A percentile compares a stretch with the other conserved stretches of the same genome.
Evolutionary conservation across 768 basidiomycete genomes (phyloP).

Genomic region (Plicaturopsis crispa): DNA sequence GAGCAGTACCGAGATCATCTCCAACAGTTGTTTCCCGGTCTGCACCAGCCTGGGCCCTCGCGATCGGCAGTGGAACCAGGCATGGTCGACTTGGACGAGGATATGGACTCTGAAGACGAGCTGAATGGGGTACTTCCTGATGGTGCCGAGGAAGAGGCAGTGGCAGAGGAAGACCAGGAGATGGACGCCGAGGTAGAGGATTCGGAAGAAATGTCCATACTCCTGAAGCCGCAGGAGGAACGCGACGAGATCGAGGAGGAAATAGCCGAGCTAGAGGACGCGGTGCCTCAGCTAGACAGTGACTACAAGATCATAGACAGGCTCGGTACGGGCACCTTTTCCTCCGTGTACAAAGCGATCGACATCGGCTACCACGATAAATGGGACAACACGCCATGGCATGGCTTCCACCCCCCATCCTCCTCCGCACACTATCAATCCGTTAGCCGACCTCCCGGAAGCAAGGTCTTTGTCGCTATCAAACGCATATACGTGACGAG

Average conservation of each 20-base stretch:
- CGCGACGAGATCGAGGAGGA: slow-evolving; percentile 69
- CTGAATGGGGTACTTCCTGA: slow-evolving; percentile 21
- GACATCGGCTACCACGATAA: slow-evolving; percentile 70
- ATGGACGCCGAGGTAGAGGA: slow-evolving; percentile 30
- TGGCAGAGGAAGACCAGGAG: slow-evolving; percentile 24
- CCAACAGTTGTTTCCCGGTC: slow-evolving; percentile 32
- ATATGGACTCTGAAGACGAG: slow-evolving; percentile 32
- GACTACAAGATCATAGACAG: slow-evolving; percentile 83
- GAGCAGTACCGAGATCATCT: slow-evolving; percentile 45
- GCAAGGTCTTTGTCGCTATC: slow-evolving; percentile 79
- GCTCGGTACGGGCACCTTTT: slow-evolving; percentile 96
- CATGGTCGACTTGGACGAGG: slow-evolving; percentile 41
- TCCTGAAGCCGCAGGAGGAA: slow-evolving; percentile 55
- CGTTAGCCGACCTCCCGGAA: slow-evolving; percentile 26
- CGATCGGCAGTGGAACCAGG: slow-evolving; percentile 13
- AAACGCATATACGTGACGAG: slow-evolving; percentile 98
- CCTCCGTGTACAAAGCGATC: slow-evolving; percentile 96
- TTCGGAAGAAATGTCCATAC: slow-evolving; percentile 57
- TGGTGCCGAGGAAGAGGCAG: slow-evolving; percentile 18
- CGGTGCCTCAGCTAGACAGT: slow-evolving; percentile 55
- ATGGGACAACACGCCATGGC: slow-evolving; percentile 74
- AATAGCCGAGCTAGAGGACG: slow-evolving; percentile 59
- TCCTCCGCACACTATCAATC: slow-evolving; percentile 67
- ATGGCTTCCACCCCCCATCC: slow-evolving; percentile 49
- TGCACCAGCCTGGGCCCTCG: slow-evolving; percentile 7